These are phyloP conservation scores for Botryotinia narcissicola DNA, from an alignment of 2,329 filamentous ascomycete genomes.

Conservation along the genomic window DNA sequence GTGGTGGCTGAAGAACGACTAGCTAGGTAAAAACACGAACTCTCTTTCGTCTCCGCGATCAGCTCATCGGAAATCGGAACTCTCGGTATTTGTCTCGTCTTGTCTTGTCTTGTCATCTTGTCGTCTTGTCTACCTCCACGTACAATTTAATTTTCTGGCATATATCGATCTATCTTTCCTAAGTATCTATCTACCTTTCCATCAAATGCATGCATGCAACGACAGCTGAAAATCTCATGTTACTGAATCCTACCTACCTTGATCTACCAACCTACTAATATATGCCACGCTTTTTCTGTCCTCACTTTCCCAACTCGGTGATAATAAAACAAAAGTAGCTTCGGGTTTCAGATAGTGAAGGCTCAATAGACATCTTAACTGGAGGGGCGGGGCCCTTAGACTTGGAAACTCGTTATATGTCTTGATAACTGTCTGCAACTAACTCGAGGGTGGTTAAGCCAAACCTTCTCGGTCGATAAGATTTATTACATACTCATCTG, in stretches of 20 bases:
- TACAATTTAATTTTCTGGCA: background rate
- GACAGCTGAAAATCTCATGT: background rate
- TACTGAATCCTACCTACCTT: background rate
- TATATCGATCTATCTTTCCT: background rate
- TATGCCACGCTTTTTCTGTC: background rate
- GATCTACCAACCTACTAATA: background rate
- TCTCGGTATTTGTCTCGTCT: background rate
- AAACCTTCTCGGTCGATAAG: background rate
- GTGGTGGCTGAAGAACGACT: conserved; percentile 8
- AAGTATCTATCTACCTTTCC: background rate
- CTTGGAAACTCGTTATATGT: background rate
- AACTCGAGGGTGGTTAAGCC: background rate
- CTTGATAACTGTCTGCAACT: background rate
- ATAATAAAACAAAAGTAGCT: background rate
- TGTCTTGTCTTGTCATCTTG: background rate
- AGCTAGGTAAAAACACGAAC: background rate
- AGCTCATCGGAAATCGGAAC: conserved; percentile 1
- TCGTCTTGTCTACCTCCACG: background rate
- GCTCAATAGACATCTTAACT: background rate
- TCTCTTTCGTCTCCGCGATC: background rate
- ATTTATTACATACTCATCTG: background rate
- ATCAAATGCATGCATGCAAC: background rate
- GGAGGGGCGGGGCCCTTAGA: background rate
- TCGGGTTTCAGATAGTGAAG: background rate
- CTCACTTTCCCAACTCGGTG: background rate